phyloP scores from a whole-genome alignment of 768 basidiomycete species.

The Holtermannia corniformis region DNA sequence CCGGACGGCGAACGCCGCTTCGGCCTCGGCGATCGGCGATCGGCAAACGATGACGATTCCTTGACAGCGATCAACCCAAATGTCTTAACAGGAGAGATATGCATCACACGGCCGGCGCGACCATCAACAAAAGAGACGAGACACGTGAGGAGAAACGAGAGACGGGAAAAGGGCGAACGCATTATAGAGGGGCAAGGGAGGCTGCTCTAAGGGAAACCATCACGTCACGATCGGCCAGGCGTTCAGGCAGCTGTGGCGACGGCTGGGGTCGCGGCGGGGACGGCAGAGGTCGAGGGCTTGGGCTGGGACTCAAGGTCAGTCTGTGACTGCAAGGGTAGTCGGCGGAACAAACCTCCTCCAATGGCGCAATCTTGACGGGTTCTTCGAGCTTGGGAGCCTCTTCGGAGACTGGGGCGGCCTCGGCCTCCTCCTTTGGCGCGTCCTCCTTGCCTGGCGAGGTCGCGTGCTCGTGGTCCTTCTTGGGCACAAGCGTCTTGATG shows the following conservation, averaged over 20 bases:
- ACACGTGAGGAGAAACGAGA: background rate
- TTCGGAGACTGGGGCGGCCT: conserved; percentile 63
- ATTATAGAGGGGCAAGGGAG: conserved; percentile 5
- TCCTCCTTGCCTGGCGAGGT: conserved; percentile 23
- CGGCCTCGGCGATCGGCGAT: background rate
- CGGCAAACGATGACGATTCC: too few relatives aligned
- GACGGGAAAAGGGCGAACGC: too few relatives aligned
- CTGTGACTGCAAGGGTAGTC: conserved; percentile 43
- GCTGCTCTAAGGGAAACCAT: conserved; percentile 32
- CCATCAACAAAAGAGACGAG: background rate
- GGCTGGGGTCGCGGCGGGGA: conserved; percentile 12
- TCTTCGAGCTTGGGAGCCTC: conserved; percentile 81
- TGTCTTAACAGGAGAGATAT: too few relatives aligned
- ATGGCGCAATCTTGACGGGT: conserved; percentile 67
- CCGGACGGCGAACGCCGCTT: background rate
- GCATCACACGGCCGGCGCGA: background rate
- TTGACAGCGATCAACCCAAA: too few relatives aligned
- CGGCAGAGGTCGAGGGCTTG: background rate
- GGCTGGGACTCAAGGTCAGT: background rate
- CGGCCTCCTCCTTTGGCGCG: conserved; percentile 51
- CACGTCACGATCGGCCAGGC: too few relatives aligned
- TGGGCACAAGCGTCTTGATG: conserved; percentile 52
- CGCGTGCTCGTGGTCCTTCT: conserved; percentile 20
- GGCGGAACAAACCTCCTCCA: conserved; percentile 59
- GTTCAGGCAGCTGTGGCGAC: conserved; percentile 40